Conservation (phyloP, 2,329 filamentous ascomycete genomes). For the Exutisphaerella laricina region DNA sequence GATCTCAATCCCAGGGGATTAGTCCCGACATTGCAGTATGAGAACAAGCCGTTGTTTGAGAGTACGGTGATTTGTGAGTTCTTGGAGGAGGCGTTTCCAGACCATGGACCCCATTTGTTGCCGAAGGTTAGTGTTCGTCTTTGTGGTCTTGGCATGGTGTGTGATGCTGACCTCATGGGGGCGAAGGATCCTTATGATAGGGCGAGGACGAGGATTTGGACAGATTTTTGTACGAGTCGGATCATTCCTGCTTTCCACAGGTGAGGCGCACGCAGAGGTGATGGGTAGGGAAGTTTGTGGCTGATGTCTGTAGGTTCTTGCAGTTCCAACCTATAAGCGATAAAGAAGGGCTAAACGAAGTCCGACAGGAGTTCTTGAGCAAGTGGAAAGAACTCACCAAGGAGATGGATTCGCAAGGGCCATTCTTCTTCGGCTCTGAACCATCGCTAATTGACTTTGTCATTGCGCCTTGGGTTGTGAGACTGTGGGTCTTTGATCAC, state of each 20-base stretch:
- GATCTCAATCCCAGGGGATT: constrained; percentile 68
- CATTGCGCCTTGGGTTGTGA: constrained; percentile 63
- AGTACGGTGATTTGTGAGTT: constrained; percentile 69
- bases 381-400: constrained; percentile 56
- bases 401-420: constrained; percentile 57
- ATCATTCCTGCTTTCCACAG: constrained; percentile 68
- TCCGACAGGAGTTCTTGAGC: constrained; percentile 53
- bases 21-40: constrained; percentile 61
- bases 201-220: constrained; percentile 63
- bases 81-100: constrained; percentile 63
- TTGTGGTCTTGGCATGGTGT: too few relatives aligned
- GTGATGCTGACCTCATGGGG: background rate
- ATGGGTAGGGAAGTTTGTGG: too few relatives aligned
- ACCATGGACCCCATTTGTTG: constrained; percentile 48
- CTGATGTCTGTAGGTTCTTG: constrained; percentile 53
- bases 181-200: constrained; percentile 54
- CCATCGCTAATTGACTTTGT: constrained; percentile 66
- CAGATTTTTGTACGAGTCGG: constrained; percentile 62
- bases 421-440: constrained; percentile 61
- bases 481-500: constrained; percentile 68
- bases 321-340: constrained; percentile 43
- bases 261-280: too few relatives aligned
- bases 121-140: constrained; percentile 43
- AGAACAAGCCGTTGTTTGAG: constrained; percentile 62
- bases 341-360: constrained; percentile 42